Evolutionary conservation across 1,139 yeast genomes (phyloP), one percentile per base, ranked within the genome.

Genomic region (Taphrina betulina): DNA sequence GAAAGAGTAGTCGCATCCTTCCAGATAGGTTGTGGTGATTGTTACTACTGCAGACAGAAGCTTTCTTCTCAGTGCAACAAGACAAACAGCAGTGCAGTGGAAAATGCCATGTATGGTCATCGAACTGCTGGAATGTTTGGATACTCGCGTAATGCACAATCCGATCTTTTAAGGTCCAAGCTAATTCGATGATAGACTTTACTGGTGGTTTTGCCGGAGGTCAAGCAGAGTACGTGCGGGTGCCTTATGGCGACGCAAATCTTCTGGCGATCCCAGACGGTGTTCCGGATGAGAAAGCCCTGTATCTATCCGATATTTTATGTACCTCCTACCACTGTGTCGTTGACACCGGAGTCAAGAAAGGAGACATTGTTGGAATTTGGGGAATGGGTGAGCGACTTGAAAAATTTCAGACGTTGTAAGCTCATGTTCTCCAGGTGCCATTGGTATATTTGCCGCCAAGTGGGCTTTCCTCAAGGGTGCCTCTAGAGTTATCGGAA

Each of bases 1-100:
- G 79, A 79, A 61, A 71, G 74, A 36, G 78, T 78, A 28, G 65
- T 76, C 31, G 72, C 72, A 24, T 73, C 78, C 0, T 75, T 64
- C 71, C 75, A 60, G 71, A 76, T 16, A 66, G 59, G 82, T 1
- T 82, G 86, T 69, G 76, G 76, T 23, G 57, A 63, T 0, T 82
- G 87, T 24, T 29, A 42, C 19, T 57, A 44, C 41, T 57, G 59
- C 45, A 52, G 53, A 34, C 41, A 29, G 31, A 46, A 43, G 40
- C 57, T 68, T 65, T 70, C 48, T 73, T 79, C 63, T 80, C 86
- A 67, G 17, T 57, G 60, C 19, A 52, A 55, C 23, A 26, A 29
- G 24, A 57, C 60, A 14, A 57, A 57, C 23, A 38, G 44, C 33
- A 43, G 45, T 14, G 41, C 53, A 16, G 42, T 58, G 24, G 53